Evolutionary conservation across 2,329 filamentous ascomycete genomes (phyloP), one percentile per base, ranked within the genome.

Genomic region (Microsporum ferrugineum): DNA sequence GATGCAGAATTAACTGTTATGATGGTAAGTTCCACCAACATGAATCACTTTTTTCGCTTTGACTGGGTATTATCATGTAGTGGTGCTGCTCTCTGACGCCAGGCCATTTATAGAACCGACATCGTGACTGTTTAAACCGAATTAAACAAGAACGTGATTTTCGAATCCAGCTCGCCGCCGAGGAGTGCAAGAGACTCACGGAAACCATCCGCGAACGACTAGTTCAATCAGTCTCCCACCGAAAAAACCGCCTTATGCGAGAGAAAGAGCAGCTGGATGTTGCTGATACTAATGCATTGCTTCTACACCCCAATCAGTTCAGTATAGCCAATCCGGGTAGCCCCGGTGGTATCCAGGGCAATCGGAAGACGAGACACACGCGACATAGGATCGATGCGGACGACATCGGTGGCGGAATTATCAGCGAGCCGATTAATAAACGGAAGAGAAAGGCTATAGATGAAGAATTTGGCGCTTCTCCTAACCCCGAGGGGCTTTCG

Each of bases 1-100:
- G 94, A 99, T 77, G 86, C 88, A 65, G 85, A 91, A 68, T 77
- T 97, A 70, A 86, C 88, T 5, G 83, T 87, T 70, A 83, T 95
- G 66, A 87, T 88, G 81, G 94, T 96, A 79, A 70, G 84, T 73
- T 62, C 34, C 23, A 49, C 43, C 62, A 33, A 31, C 23, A 29
- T 10, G 27, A 47, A 33, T 31, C 12, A 10, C 10, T 34, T 4
- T 31, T 60, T 10, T 10, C 12, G 12, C 49, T 56, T 29, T 7
- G 8, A 33, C 27, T 10, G 14, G 36, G 29, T 10, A 41, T 38
- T n/a, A 29, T 12, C 2, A 55, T 53, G 17, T 7, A 31, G 58
- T 10, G 12, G 29, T 23, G 5, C n/a, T 14, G 8, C 36, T 55
- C n/a, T 31, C 51, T 55, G n/a, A 55, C 36, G 27, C 23, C 57